Base-by-base conservation (phyloP, 495 filamentous ascomycete species). In the Xylaria intraflava region DNA sequence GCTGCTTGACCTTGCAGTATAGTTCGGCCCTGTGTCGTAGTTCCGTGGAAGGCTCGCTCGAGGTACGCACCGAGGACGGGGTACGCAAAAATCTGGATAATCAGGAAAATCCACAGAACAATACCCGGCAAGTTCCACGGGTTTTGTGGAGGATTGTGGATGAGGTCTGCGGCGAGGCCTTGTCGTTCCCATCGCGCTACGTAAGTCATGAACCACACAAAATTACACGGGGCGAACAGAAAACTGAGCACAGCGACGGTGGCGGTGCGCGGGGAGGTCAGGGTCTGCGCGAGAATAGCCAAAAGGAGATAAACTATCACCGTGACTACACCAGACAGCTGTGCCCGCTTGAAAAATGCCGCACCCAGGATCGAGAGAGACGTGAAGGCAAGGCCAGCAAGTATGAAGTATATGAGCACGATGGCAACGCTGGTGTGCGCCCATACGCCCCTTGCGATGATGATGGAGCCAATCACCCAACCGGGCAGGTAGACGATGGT, bases 141-240 rank as follows among this genome's bases (percentile, higher is more conserved):
- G 52, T 78, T 83, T 0, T 78, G 65, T 0, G 85, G 85, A 0
- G 87, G 78, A 0, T 65, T 64, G 40, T 78, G 65, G 7, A 75
- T 35, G 3, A 90, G 68, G 51, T 85, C 80, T 0, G 81, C 77
- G 1, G 79, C 69, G 41, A 72, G 49, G 24, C 75, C 59, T 45
- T 81, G 61, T 51, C 72, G 67, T 64, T 91, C 85, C 62, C 74
- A 89, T 41, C 85, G 78, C 12, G 87, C 85, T 64, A 89, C 74
- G 42, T 77, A 69, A 7, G 85, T 77, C 35, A 83, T 79, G 65
- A 86, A 86, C 69, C 81, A 88, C 14, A 87, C 81, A 59, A 86
- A 89, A 55, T 84, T 90, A 74, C 84, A 87, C 7, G 88, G 85
- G 11, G 86, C 75, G 61, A 91, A 93, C 3, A 93, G 67, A 5